Percentiles rank a stretch among this genome's conserved stretches.
Conservation (phyloP, 73 alveolate species). For the Loxodes magnus region DNA sequence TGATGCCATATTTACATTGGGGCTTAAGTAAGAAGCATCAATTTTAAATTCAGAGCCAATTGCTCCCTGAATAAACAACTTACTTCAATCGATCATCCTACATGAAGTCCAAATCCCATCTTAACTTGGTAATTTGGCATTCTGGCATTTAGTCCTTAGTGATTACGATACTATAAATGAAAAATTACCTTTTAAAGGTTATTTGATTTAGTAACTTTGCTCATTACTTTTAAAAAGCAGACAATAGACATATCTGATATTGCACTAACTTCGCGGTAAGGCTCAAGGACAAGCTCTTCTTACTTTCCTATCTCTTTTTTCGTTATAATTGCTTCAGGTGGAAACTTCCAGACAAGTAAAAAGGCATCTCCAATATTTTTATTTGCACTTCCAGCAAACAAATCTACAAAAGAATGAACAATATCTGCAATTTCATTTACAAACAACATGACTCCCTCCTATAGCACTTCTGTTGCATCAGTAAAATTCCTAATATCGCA, state of each 20-base stretch:
- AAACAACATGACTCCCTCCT: constrained; percentile 92
- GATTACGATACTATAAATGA: constrained; percentile 56
- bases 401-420: constrained; percentile 77
- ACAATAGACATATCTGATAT: constrained; percentile 80
- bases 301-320: constrained; percentile 55
- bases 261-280: constrained; percentile 35
- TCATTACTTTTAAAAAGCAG: constrained; percentile 75
- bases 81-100: constrained; percentile 96
- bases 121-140: constrained; percentile 66
- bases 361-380: constrained; percentile 98
- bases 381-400: constrained; percentile 91
- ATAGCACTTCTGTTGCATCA: constrained; percentile 91
- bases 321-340: constrained; percentile 42
- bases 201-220: constrained; percentile 52
- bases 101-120: constrained; percentile 88
- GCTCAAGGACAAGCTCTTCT: constrained; percentile 39
- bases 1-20: constrained; percentile 91
- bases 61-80: too few species aligned
- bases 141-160: constrained; percentile 48
- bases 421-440: constrained; percentile 94
- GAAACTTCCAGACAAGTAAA: constrained; percentile 90
- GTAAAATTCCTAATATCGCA: constrained; percentile 97
- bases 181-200: constrained; percentile 65
- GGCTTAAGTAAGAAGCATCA: constrained; percentile 88
- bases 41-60: constrained; percentile 80